A percentile compares a stretch with the other conserved stretches of the same genome.
phyloP scores from a whole-genome alignment of 208 protist species.

The Crithidia mellificae region DNA sequence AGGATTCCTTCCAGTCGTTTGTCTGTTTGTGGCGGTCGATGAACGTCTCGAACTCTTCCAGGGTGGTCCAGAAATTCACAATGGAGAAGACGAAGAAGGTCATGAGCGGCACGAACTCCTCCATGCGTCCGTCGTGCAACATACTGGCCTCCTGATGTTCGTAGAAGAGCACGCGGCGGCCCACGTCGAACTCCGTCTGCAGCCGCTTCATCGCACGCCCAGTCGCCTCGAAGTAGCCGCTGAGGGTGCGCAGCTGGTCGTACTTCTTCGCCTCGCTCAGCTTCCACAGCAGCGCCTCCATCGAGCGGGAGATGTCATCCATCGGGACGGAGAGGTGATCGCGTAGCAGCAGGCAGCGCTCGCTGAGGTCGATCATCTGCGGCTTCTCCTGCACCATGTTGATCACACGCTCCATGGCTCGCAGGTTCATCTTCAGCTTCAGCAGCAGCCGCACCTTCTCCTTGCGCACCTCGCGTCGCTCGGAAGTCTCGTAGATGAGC shows the following conservation, averaged over 20 bases:
- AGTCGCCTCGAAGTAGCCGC: conserved; percentile 50
- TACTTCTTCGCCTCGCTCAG: conserved; percentile 51
- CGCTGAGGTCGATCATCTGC: conserved; percentile 63
- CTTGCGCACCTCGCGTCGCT: conserved; percentile 62
- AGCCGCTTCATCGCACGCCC: conserved; percentile 53
- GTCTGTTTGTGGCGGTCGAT: conserved; percentile 30
- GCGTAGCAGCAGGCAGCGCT: conserved; percentile 54
- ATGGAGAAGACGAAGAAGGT: conserved; percentile 86
- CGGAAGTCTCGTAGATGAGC: conserved; percentile 67
- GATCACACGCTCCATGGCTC: conserved; percentile 72
- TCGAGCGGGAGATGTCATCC: conserved; percentile 50
- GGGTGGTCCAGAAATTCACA: conserved; percentile 73
- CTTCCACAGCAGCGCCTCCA: conserved; percentile 57
- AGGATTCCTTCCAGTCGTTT: conserved; percentile 33
- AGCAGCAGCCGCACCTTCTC: conserved; percentile 60
- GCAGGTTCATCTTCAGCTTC: conserved; percentile 69
- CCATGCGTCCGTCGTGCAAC: conserved; percentile 44
- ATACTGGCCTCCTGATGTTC: conserved; percentile 30
- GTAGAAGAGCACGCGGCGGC: conserved; percentile 65
- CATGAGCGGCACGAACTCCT: conserved; percentile 82
- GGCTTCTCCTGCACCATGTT: conserved; percentile 71
- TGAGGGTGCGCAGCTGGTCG: conserved; percentile 42
- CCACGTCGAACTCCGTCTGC: conserved; percentile 68
- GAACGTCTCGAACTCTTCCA: conserved; percentile 50
- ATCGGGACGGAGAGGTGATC: conserved; percentile 58